Conservation (phyloP, 2,329 filamentous ascomycete genomes). For the Verticillium zaregamsianum region DNA sequence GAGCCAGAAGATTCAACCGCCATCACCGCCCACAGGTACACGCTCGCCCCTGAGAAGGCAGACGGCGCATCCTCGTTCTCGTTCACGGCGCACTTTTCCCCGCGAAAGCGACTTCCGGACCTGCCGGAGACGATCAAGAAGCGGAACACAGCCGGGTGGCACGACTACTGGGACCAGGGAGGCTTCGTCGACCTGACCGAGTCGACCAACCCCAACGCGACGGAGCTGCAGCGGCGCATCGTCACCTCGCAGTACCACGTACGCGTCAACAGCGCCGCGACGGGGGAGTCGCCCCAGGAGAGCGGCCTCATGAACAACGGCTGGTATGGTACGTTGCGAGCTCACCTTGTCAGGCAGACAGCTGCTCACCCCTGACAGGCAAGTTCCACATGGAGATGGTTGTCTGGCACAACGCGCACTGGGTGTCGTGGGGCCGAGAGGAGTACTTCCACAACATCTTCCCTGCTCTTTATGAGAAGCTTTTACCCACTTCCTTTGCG, state of each 20-base stretch:
- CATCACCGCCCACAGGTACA: conserved; percentile 26
- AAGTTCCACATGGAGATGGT: conserved; percentile 40
- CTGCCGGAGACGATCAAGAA: conserved; percentile 18
- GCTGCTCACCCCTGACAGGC: conserved; percentile 24
- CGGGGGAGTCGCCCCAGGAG: conserved; percentile 34
- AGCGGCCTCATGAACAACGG: conserved; percentile 35
- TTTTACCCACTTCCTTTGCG: conserved; percentile 19
- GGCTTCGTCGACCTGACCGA: conserved; percentile 37
- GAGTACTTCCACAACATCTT: conserved; percentile 30
- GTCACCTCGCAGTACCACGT: conserved; percentile 38
- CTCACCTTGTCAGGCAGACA: conserved; percentile 15
- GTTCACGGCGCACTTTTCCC: conserved; percentile 31
- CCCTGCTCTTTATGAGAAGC: conserved; percentile 16
- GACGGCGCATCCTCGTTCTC: conserved; percentile 11
- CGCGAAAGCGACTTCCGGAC: conserved; percentile 16
- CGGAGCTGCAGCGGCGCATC: conserved; percentile 38
- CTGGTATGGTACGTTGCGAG: conserved; percentile 31
- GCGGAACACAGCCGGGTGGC: conserved; percentile 23
- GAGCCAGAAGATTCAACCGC: conserved; percentile 18
- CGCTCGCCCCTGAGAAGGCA: conserved; percentile 14
- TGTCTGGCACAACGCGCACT: conserved; percentile 36
- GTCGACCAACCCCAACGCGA: conserved; percentile 28
- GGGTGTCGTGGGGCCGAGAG: conserved; percentile 33
- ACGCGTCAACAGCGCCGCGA: conserved; percentile 34
- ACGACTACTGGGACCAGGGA: conserved; percentile 32